Conservation (phyloP, 2,329 filamentous ascomycete species). For the Fusarium clavum region DNA sequence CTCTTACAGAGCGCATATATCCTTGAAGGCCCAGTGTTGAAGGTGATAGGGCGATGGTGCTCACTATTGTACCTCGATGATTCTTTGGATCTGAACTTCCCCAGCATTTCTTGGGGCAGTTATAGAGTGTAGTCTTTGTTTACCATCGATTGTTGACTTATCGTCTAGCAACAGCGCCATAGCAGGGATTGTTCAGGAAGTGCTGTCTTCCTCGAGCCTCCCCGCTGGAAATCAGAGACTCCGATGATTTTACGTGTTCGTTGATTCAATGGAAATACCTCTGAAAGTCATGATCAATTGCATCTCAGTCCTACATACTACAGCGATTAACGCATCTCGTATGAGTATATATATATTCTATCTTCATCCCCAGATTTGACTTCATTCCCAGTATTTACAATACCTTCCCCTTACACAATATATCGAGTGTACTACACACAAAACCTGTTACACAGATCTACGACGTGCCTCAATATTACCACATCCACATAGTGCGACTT, state of each 20-base stretch:
- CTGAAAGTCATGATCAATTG: background rate
- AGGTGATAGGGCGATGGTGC: background rate
- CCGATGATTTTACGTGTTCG: background rate
- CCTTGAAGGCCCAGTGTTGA: background rate
- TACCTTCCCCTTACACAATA: background rate
- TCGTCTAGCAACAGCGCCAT: background rate
- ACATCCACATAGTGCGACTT: conserved; percentile 4
- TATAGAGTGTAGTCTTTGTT: background rate
- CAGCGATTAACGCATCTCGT: background rate
- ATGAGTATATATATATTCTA: background rate
- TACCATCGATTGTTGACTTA: background rate
- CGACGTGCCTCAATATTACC: background rate
- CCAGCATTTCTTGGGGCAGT: background rate
- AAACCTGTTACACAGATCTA: conserved; percentile 1
- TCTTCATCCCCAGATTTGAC: background rate
- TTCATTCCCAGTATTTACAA: no score
- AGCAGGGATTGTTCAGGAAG: no score
- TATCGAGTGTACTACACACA: background rate
- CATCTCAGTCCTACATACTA: background rate
- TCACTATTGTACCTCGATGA: background rate
- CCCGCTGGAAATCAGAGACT: background rate
- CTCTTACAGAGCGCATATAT: background rate
- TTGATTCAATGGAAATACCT: background rate
- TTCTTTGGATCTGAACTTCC: background rate
- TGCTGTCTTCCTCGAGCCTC: background rate